phyloP scores from a whole-genome alignment of 495 filamentous ascomycete species.

The Trichoderma reesei region DNA sequence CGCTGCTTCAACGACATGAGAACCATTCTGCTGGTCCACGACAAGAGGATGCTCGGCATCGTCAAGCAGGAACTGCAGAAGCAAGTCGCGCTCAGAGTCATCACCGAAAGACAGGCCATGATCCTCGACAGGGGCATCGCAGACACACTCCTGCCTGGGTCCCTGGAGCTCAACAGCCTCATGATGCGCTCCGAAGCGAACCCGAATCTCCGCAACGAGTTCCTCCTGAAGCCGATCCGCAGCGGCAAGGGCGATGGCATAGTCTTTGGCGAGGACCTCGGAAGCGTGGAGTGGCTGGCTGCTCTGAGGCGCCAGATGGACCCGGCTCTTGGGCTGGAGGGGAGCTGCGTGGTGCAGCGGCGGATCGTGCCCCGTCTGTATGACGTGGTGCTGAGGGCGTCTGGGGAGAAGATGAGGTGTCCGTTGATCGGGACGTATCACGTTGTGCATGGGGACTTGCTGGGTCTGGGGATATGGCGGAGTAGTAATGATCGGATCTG shows the following conservation, averaged over 20 bases:
- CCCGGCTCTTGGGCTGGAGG: not conserved
- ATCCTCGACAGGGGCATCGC: constrained; percentile 20
- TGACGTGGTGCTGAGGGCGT: constrained; percentile 12
- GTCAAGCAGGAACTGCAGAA: constrained; percentile 26
- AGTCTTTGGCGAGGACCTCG: constrained; percentile 30
- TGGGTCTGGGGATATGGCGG: constrained; percentile 13
- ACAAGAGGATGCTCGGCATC: constrained; percentile 38
- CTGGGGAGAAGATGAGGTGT: constrained; percentile 11
- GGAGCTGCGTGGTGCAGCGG: constrained; percentile 3
- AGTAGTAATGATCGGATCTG: constrained; percentile 14
- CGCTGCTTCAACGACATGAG: constrained; percentile 36
- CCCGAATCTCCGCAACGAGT: constrained; percentile 19
- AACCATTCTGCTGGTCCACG: constrained; percentile 33
- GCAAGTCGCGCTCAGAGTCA: constrained; percentile 19
- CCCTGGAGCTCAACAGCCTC: not conserved
- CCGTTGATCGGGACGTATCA: constrained; percentile 14
- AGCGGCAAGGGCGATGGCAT: constrained; percentile 35
- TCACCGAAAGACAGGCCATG: constrained; percentile 22
- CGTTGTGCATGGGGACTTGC: constrained; percentile 9
- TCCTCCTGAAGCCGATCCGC: constrained; percentile 30
- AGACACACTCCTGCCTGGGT: not conserved
- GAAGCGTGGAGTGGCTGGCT: constrained; percentile 11
- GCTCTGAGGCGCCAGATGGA: not conserved
- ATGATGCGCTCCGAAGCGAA: not conserved
- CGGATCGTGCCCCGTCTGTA: constrained; percentile 11